Percentiles rank a stretch among this genome's conserved stretches.
Conservation (phyloP, 768 basidiomycete genomes). For the Sporobolomyces roseus region DNA sequence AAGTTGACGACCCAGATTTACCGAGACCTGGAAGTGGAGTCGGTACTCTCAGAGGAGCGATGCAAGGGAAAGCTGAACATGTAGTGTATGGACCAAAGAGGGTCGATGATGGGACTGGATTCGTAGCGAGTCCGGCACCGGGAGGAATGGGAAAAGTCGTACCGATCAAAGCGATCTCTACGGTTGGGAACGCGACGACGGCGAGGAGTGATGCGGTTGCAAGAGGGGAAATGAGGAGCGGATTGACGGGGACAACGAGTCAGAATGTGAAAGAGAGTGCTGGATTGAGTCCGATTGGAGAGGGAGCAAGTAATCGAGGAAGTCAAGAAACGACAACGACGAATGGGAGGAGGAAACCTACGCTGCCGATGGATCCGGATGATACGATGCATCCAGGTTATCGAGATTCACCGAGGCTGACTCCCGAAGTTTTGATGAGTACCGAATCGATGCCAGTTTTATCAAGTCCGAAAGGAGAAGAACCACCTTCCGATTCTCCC, state of each 20-base stretch:
- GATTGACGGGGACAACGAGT: background rate
- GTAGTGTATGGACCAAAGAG: conserved; percentile 40
- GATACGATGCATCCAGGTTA: conserved; percentile 37
- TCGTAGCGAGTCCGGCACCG: conserved; percentile 16
- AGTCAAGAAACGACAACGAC: conserved; percentile 9
- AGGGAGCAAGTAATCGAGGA: conserved; percentile 9
- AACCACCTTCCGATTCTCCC: conserved; percentile 11
- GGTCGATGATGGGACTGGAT: conserved; percentile 19
- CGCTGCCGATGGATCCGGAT: conserved; percentile 38
- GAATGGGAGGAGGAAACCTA: conserved; percentile 7
- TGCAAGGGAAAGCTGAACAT: conserved; percentile 42
- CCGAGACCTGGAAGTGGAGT: conserved; percentile 10
- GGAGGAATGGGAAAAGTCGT: conserved; percentile 14
- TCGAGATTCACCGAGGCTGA: conserved; percentile 21
- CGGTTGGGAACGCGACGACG: background rate
- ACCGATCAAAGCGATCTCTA: conserved; percentile 11
- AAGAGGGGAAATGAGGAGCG: conserved; percentile 14
- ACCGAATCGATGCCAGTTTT: conserved; percentile 37
- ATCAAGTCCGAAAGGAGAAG: conserved; percentile 22
- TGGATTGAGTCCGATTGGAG: background rate
- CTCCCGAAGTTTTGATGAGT: conserved; percentile 32
- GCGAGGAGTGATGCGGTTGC: conserved; percentile 19
- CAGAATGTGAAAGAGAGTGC: too few species aligned
- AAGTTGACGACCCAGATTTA: conserved; percentile 4
- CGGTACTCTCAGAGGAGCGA: conserved; percentile 34